A percentile compares a stretch with the other conserved stretches of the same genome.
Evolutionary conservation across 805 yeast species (phyloP).

Genomic region (Kazachstania africana): DNA sequence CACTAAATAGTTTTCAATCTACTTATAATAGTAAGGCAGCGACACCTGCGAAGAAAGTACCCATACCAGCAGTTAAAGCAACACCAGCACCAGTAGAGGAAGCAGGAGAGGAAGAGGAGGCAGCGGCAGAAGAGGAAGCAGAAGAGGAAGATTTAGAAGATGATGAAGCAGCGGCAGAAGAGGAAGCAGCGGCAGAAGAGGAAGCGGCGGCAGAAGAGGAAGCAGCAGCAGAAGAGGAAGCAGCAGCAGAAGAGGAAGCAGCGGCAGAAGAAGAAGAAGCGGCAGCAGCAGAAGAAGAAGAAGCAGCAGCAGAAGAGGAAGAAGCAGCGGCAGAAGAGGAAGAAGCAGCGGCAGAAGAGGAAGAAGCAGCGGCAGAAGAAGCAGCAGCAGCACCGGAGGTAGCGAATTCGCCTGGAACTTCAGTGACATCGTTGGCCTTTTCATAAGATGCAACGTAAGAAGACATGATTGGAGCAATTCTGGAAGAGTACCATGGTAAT

Average conservation of each 20-base stretch:
- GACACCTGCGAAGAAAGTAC: conserved; percentile 13
- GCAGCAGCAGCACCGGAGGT: conserved; percentile 5
- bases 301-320: conserved; percentile 3
- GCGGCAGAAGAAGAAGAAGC: conserved; percentile 5
- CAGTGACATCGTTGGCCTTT: conserved; percentile 1
- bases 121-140: conserved; percentile 1
- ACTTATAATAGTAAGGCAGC: conserved; percentile 11
- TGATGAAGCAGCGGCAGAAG: conserved; percentile 6
- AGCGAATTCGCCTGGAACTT: conserved; percentile 36
- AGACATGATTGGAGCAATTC: not conserved
- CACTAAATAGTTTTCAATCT: no score
- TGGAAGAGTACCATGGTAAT: conserved; percentile 45
- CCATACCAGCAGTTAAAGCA: conserved; percentile 8
- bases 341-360: conserved; percentile 5
- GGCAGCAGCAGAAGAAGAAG: conserved; percentile 5
- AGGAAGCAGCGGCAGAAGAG: conserved; percentile 4
- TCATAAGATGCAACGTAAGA: conserved; percentile 3
- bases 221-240: conserved; percentile 3
- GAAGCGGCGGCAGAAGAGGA: conserved; percentile 4
- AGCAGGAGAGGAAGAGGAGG: conserved; percentile 1
- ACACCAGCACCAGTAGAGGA: conserved; percentile 4
- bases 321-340: conserved; percentile 4
- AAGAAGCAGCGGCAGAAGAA: conserved; percentile 5
- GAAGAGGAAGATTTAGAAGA: conserved; percentile 4
- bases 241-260: no score